Conservation (phyloP, 169 alveolate species). For the Plasmodium malariae region DNA sequence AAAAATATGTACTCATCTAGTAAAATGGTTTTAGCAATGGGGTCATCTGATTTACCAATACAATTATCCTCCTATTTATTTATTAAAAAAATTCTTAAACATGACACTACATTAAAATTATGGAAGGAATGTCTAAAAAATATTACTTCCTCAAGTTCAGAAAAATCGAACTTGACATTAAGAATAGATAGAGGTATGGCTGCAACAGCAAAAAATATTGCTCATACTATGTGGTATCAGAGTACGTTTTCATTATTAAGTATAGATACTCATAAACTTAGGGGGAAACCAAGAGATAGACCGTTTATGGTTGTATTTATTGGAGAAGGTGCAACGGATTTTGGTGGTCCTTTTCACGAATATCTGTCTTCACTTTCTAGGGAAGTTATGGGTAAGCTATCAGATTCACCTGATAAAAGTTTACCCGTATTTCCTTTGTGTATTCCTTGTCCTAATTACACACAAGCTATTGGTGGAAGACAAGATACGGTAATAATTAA, state of each 20-base stretch:
- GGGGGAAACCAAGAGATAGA: slow-evolving; percentile 86
- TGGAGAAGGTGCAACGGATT: slow-evolving; percentile 95
- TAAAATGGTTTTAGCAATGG: slow-evolving; percentile 81
- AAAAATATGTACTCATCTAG: slow-evolving; percentile 45
- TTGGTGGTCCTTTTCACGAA: slow-evolving; percentile 95
- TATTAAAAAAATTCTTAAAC: slow-evolving; percentile 74
- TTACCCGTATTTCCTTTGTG: slow-evolving; percentile 80
- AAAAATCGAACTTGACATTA: slow-evolving; percentile 77
- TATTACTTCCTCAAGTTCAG: slow-evolving; percentile 73
- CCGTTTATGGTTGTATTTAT: slow-evolving; percentile 93
- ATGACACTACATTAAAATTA: slow-evolving; percentile 58
- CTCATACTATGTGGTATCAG: slow-evolving; percentile 85
- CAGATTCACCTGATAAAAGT: slow-evolving; percentile 75
- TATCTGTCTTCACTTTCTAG: slow-evolving; percentile 89
- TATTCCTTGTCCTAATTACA: slow-evolving; percentile 89
- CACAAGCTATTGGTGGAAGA: slow-evolving; percentile 90
- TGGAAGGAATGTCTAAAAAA: slow-evolving; percentile 80
- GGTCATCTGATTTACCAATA: slow-evolving; percentile 82
- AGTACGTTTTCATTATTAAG: slow-evolving; percentile 84
- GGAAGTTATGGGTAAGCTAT: slow-evolving; percentile 90
- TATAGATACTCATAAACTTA: slow-evolving; percentile 78
- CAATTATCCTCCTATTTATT: slow-evolving; percentile 78
- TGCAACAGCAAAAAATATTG: slow-evolving; percentile 83
- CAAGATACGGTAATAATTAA: slow-evolving; percentile 91
- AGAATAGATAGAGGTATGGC: slow-evolving; percentile 86